These are phyloP conservation scores for Cutaneotrichosporon sp. DNA, from an alignment of 1,284 basidiomycete species.

Conservation along the genomic window DNA sequence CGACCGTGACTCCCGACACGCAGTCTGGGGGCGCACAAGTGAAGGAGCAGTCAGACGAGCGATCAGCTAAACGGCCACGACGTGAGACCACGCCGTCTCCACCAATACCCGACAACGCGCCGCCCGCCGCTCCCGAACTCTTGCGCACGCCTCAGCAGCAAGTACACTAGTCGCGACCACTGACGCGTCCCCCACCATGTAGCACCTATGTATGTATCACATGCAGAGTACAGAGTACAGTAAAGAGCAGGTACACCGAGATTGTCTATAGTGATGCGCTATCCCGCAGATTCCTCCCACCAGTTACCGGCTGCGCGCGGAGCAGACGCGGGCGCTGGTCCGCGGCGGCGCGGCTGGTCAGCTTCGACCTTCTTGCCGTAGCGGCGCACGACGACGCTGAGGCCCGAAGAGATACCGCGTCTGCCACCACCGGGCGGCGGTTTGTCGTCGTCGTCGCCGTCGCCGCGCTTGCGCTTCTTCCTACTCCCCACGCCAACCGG, in stretches of 20 bases:
- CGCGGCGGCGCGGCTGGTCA: conserved; percentile 15
- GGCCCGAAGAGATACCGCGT: conserved; percentile 65
- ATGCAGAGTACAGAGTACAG: neutral
- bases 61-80: neutral
- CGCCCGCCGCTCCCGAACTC: neutral
- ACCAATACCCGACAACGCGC: neutral
- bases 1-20: neutral
- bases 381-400: conserved; percentile 58
- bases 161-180: too few species aligned
- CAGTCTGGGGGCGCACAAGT: too few species aligned
- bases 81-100: neutral
- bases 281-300: conserved; percentile 17
- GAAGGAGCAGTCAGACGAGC: too few species aligned
- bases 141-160: neutral
- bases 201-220: neutral
- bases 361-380: conserved; percentile 32
- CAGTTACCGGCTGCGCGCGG: conserved; percentile 9
- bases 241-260: neutral
- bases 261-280: neutral
- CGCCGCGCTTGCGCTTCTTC: conserved; percentile 27
- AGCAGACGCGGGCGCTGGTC: conserved; percentile 9
- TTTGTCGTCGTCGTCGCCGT: conserved; percentile 24
- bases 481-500: conserved; percentile 23
- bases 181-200: neutral
- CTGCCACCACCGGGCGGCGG: conserved; percentile 56